Base-by-base conservation (phyloP, 768 basidiomycete species). In the Boletus rufocinnamomeus region DNA sequence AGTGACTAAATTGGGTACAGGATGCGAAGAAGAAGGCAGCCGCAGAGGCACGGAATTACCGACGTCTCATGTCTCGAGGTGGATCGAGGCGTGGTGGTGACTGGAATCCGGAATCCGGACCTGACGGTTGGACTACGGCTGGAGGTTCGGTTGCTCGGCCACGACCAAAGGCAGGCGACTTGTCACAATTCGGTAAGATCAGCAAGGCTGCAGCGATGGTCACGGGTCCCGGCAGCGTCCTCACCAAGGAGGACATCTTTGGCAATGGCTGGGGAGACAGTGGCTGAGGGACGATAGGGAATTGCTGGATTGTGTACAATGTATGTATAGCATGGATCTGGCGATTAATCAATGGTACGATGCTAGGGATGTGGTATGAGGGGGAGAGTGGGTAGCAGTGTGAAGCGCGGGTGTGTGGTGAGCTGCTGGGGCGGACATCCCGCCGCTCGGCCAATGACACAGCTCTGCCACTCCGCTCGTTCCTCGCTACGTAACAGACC, bases 71-170 rank as follows among this genome's bases (percentile, higher is more conserved):
- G 85, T 95, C 93, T 27, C 88, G 95, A 40, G 88, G 90, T 40
- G 93, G 93, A 40, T 98, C 95, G 54, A 84, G 93, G 53, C 88
- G 94, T 44, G 96, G 95, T 40, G 86, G 84, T 19, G 84, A 91
- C 9, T 82, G 88, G 58, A 81, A 78, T 45, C 81, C 82, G 13
- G 84, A 84, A 56, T 76, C 80, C 54, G 86, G 85, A 28, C 81
- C 88, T 32, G 95, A 98, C 59, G 92, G 92, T n/a, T 98, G 95
- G 95, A 84, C 89, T 37, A 86, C 88, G 21, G 84, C 87, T 52
- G 79, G 82, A 57, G 76, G 77, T 38, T 71, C 75, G 30, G 75
- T 76, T 38, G 53, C 81, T 37, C 84, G 86, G 27, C 82, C 85
- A 28, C 84, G 84, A 41, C 75, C 88, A 56, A 89, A 93, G 76